phyloP scores from a whole-genome alignment of 345 rosid genomes.

The Arabis hirsuta region DNA sequence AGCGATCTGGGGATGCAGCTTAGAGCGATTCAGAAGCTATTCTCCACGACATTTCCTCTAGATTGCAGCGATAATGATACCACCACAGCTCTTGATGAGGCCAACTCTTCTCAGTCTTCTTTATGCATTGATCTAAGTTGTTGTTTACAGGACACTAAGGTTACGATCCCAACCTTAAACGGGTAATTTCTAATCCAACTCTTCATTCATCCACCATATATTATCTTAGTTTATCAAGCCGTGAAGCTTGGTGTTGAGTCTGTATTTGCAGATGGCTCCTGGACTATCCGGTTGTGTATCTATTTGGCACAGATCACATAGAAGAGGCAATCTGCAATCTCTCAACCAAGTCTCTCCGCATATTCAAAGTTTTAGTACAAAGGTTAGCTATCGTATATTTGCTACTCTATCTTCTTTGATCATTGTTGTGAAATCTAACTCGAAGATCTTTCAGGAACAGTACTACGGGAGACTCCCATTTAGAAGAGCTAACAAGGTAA shows the following conservation, averaged over 20 bases:
- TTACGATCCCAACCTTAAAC: constrained; percentile 85
- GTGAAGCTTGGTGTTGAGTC: constrained; percentile 25
- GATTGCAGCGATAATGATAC: constrained; percentile 41
- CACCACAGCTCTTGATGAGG: constrained; percentile 36
- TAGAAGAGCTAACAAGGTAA: constrained; percentile 87
- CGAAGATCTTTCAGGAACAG: constrained; percentile 50
- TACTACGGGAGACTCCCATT: constrained; percentile 43
- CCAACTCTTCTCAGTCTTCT: constrained; percentile 51
- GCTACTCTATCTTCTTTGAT: background rate
- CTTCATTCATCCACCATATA: constrained; percentile 7
- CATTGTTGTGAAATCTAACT: constrained; percentile 29
- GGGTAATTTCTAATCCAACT: constrained; percentile 54
- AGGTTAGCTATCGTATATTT: constrained; percentile 51
- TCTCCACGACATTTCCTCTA: constrained; percentile 55
- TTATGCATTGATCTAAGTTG: constrained; percentile 69
- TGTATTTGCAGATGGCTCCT: constrained; percentile 78
- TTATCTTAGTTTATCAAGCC: background rate
- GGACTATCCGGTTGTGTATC: constrained; percentile 87
- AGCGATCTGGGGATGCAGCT: constrained; percentile 55
- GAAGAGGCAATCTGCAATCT: constrained; percentile 82
- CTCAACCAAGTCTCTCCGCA: constrained; percentile 78
- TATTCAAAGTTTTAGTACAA: constrained; percentile 64
- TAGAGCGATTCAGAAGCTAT: constrained; percentile 58
- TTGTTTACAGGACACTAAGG: constrained; percentile 68
- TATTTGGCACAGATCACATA: constrained; percentile 81